Evolutionary conservation across 148 eudicot species (phyloP), one percentile per base, ranked within the genome.

Genomic region (Pharnaceum exiguum): DNA sequence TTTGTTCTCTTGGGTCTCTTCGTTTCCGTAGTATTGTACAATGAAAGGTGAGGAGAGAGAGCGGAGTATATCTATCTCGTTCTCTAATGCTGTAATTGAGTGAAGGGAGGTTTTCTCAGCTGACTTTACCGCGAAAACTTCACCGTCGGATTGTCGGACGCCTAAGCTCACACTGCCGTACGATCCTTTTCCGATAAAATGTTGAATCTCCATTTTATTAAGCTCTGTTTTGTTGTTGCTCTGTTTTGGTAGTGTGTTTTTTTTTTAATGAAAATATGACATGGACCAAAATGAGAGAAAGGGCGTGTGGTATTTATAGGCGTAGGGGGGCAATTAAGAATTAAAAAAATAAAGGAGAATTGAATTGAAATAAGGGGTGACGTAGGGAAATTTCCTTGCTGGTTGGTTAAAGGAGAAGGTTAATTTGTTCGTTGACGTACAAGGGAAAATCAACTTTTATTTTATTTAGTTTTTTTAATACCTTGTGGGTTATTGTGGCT

Each of bases 101-200:
- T 25, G 24, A 21, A 70, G 9, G 1, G 67, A 54, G 17, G 28
- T 26, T 6, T 61, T 59, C 2, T 47, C 55, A 1, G 82, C 87
- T 0, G 95, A 82, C 46, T 90, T 90, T 3, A 84, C 95, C 2
- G 97, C 97, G 48, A 84, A 84, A 0, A 62, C 44, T 1, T 33
- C 37, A 6, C 79, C 81, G 71, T 59, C 71, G 5, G 70, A 50
- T 19, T 70, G 65, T 32, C 62, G 24, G 12, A 84, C 46, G 0
- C 78, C 97, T 15, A 71, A 31, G 26, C 36, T 51, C 5, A 90
- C 97, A 0, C 82, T 58, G 0, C 87, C 97, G 46, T 59, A 82
- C 1, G 85, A 72, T 11, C 97, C 97, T 53, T 70, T 71, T 23
- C 97, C 97, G 44, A 90, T 75, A n/a, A 67, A 39, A 27, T 55